Percentiles rank a stretch among this genome's conserved stretches.
Conservation (phyloP, 1,284 basidiomycete genomes). For the Ganoderma resinaceum region DNA sequence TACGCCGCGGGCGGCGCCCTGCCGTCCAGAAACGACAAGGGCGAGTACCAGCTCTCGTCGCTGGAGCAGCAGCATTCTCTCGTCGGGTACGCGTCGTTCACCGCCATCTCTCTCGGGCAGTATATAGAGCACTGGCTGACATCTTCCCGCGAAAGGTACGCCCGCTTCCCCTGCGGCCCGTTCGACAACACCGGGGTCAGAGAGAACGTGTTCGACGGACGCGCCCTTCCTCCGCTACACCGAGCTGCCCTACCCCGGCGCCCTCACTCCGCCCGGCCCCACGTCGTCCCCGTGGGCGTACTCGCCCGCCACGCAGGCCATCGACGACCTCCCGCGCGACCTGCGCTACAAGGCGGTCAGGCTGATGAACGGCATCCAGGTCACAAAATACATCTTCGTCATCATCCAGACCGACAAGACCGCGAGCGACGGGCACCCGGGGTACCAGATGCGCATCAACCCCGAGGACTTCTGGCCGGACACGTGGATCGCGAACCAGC, state of each 20-base stretch:
- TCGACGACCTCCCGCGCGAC: constrained; percentile 1
- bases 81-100: not conserved
- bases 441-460: constrained; percentile 1
- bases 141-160: not conserved
- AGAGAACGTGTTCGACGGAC: not conserved
- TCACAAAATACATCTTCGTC: constrained; percentile 3
- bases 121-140: not conserved
- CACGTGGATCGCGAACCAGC: not conserved
- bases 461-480: constrained; percentile 6
- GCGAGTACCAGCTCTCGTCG: not conserved
- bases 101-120: too few species aligned
- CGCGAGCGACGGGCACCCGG: not conserved
- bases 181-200: not conserved
- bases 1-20: not conserved
- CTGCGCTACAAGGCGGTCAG: not conserved
- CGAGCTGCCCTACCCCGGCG: not conserved
- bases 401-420: constrained; percentile 4
- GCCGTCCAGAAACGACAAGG: not conserved
- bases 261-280: not conserved
- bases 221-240: not conserved
- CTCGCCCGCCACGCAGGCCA: not conserved
- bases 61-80: not conserved
- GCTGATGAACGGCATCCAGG: not conserved
- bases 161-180: not conserved
- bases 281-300: not conserved